Evolutionary conservation across 257 asterid genomes (phyloP).

Genomic region (Prunella vulgaris): DNA sequence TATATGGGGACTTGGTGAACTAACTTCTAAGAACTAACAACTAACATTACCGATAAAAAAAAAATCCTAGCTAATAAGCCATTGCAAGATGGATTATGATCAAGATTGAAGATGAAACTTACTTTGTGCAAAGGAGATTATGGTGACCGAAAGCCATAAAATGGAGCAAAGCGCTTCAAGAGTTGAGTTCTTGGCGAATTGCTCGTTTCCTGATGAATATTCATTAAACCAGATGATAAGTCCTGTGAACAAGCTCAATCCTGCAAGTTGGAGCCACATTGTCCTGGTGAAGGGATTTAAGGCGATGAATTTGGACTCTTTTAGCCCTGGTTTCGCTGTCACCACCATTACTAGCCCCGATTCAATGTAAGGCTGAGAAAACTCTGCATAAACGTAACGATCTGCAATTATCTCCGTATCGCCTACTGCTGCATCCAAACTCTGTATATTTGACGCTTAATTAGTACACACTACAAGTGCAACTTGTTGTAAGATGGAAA

Average conservation of each 20-base stretch:
- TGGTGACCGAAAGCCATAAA: slow-evolving; percentile 64
- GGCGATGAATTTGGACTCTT: slow-evolving; percentile 29
- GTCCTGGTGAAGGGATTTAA: slow-evolving; percentile 42
- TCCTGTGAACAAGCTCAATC: slow-evolving; percentile 40
- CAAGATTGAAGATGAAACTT: slow-evolving; percentile 21
- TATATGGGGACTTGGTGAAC: no score
- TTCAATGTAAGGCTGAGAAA: slow-evolving; percentile 63
- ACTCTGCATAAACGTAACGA: slow-evolving; percentile 40
- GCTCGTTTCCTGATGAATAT: slow-evolving; percentile 36
- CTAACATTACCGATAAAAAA: no score
- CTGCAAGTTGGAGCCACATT: slow-evolving; percentile 47
- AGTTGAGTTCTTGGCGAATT: slow-evolving; percentile 27
- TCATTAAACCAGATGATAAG: slow-evolving; percentile 53
- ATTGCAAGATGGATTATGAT: neutral
- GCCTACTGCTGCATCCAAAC: slow-evolving; percentile 64
- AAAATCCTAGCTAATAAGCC: no score
- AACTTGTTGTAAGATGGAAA: neutral
- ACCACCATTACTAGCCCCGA: slow-evolving; percentile 68
- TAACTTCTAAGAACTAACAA: no score
- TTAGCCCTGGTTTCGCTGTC: slow-evolving; percentile 30
- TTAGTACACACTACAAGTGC: neutral
- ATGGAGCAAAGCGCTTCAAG: slow-evolving; percentile 34
- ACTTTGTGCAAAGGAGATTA: slow-evolving; percentile 50
- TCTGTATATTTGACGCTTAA: slow-evolving; percentile 21
- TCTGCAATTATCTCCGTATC: slow-evolving; percentile 58